Conservation (phyloP, 176 grass and related monocot genomes). For the Tillandsia fasciculata region DNA sequence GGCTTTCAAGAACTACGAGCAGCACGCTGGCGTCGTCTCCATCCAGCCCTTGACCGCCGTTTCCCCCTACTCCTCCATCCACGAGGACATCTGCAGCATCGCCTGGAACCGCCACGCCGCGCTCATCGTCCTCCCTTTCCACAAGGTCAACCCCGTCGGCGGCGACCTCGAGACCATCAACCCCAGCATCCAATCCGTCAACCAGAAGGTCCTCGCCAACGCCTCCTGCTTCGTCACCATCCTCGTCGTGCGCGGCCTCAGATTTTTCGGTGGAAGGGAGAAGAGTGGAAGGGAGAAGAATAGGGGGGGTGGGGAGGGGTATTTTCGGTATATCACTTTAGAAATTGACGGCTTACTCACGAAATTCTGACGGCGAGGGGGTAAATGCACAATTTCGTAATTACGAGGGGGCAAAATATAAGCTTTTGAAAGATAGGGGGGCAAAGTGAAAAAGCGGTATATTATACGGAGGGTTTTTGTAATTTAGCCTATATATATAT, state of each 20-base stretch:
- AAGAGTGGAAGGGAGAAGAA: too few species aligned
- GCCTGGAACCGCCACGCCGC: conserved; percentile 23
- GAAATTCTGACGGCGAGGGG: too few species aligned
- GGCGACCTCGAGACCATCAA: conserved; percentile 30
- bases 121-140: conserved; percentile 34
- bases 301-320: too few species aligned
- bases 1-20: conserved; percentile 31
- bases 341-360: too few species aligned
- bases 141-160: conserved; percentile 24
- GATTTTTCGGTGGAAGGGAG: too few species aligned
- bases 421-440: too few species aligned
- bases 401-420: too few species aligned
- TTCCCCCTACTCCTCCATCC: conserved; percentile 23
- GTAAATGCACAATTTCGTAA: too few species aligned
- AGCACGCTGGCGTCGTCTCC: conserved; percentile 14
- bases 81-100: conserved; percentile 26
- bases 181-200: conserved; percentile 19
- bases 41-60: conserved; percentile 25
- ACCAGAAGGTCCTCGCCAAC: conserved; percentile 17
- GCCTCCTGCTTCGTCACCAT: conserved; percentile 33
- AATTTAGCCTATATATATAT: too few species aligned
- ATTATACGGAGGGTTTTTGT: too few species aligned
- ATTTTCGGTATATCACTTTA: too few species aligned
- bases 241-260: conserved; percentile 29
- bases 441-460: too few species aligned